Percentiles rank a stretch among this genome's conserved stretches.
phyloP scores from a whole-genome alignment of 1,139 yeast genomes.

The Yarrowia galli region DNA sequence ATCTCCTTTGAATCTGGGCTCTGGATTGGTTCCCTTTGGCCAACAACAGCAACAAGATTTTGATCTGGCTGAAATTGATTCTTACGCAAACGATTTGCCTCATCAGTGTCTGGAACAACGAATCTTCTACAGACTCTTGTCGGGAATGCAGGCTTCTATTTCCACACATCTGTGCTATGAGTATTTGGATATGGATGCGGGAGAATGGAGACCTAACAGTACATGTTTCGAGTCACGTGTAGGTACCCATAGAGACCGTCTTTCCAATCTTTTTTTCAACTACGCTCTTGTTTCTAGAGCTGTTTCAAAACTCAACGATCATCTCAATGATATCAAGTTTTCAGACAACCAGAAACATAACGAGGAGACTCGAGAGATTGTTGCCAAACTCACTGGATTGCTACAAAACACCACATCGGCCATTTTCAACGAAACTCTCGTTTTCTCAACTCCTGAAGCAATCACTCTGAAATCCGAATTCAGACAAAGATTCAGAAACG shows the following conservation, averaged over 20 bases:
- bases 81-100: conserved; percentile 50
- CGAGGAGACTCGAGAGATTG: conserved; percentile 56
- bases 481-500: conserved; percentile 82
- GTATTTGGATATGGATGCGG: conserved; percentile 73
- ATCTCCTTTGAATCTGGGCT: conserved; percentile 41
- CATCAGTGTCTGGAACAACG: conserved; percentile 82
- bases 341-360: conserved; percentile 59
- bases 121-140: conserved; percentile 81
- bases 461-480: conserved; percentile 74
- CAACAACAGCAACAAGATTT: conserved; percentile 38
- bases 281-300: conserved; percentile 88
- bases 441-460: conserved; percentile 59
- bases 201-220: conserved; percentile 83
- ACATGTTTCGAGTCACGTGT: conserved; percentile 87
- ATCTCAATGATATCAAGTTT: conserved; percentile 58
- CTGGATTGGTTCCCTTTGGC: conserved; percentile 43
- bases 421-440: conserved; percentile 62
- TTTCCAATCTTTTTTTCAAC: conserved; percentile 89
- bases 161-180: conserved; percentile 93
- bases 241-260: conserved; percentile 86
- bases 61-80: conserved; percentile 47
- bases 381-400: conserved; percentile 55
- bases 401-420: conserved; percentile 42
- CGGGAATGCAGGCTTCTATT: conserved; percentile 96
- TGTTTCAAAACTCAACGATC: conserved; percentile 66